phyloP scores from a whole-genome alignment of 2,329 filamentous ascomycete genomes.

The Alternaria sp. region DNA sequence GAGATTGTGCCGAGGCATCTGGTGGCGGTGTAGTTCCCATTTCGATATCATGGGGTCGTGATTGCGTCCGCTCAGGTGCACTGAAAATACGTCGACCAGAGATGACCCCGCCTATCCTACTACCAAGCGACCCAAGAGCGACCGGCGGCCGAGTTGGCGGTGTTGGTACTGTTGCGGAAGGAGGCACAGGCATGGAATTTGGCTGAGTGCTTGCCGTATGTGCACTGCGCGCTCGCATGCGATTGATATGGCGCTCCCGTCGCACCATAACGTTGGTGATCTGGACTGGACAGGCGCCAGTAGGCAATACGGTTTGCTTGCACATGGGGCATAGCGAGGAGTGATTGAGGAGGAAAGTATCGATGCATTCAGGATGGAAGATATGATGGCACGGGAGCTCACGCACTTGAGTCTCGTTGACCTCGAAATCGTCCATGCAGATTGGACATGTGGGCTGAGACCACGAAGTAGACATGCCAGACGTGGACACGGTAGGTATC shows the following conservation, averaged over 20 bases:
- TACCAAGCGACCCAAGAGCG: slow-evolving; percentile 37
- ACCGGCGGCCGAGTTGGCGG: slow-evolving; percentile 16
- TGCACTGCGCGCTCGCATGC: slow-evolving; percentile 61
- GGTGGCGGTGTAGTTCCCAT: slow-evolving; percentile 31
- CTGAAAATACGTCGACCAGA: slow-evolving; percentile 45
- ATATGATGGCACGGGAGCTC: slow-evolving; percentile 91
- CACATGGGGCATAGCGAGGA: slow-evolving; percentile 92
- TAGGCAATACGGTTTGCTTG: slow-evolving; percentile 81
- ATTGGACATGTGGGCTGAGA: slow-evolving; percentile 89
- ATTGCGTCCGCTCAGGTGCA: slow-evolving; percentile 34
- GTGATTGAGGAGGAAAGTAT: slow-evolving; percentile 78
- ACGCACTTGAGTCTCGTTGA: slow-evolving; percentile 74
- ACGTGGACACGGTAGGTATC: slow-evolving; percentile 16
- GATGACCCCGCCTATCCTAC: slow-evolving; percentile 35
- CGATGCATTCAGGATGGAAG: slow-evolving; percentile 91
- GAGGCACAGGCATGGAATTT: slow-evolving; percentile 4
- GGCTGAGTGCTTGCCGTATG: slow-evolving; percentile 17
- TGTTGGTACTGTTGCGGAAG: slow-evolving; percentile 3
- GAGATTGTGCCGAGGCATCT: background rate
- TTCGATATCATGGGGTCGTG: slow-evolving; percentile 41
- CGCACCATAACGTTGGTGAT: slow-evolving; percentile 85
- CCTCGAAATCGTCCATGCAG: slow-evolving; percentile 81
- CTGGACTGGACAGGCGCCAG: slow-evolving; percentile 61
- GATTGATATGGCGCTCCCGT: slow-evolving; percentile 74
- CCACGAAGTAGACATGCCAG: slow-evolving; percentile 49